Conservation (phyloP, 2,329 filamentous ascomycete species). For the Fusarium camptoceras region DNA sequence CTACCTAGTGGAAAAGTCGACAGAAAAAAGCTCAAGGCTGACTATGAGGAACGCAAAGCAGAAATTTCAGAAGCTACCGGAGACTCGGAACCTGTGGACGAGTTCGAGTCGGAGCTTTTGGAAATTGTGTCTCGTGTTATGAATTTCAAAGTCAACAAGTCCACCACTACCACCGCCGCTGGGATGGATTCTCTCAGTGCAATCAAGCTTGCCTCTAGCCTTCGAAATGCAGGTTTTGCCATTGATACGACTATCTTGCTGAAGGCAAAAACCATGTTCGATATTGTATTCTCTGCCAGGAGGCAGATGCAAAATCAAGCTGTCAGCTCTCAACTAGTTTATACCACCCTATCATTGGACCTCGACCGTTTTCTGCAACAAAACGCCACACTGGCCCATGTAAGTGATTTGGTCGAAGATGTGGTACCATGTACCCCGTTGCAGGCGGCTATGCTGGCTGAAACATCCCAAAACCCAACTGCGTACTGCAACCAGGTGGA, state of each 20-base stretch:
- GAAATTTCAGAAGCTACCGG: conserved; percentile 1
- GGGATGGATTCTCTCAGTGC: conserved; percentile 73
- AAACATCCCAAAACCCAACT: conserved; percentile 69
- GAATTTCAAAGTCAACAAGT: conserved; percentile 49
- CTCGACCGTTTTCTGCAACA: conserved; percentile 33
- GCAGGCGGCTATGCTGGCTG: conserved; percentile 83
- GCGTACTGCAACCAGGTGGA: conserved; percentile 85
- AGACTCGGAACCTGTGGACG: conserved; percentile 32
- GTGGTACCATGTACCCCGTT: conserved; percentile 76
- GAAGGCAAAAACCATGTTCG: conserved; percentile 59
- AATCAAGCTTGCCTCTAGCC: conserved; percentile 67
- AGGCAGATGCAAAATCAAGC: neutral
- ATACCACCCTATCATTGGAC: conserved; percentile 32
- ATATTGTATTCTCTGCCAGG: conserved; percentile 42
- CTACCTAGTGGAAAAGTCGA: conserved; percentile 88
- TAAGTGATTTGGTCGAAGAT: conserved; percentile 51
- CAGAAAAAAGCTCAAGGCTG: conserved; percentile 69
- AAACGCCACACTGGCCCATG: conserved; percentile 23
- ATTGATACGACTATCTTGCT: conserved; percentile 73
- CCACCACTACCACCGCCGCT: conserved; percentile 60
- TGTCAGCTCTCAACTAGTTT: neutral
- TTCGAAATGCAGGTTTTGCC: conserved; percentile 68
- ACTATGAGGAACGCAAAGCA: conserved; percentile 53
- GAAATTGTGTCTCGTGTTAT: conserved; percentile 57
- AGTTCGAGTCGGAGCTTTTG: conserved; percentile 51